Evolutionary conservation across 2,329 filamentous ascomycete genomes (phyloP), one percentile per base, ranked within the genome.

Genomic region (Escovopsis sp.): DNA sequence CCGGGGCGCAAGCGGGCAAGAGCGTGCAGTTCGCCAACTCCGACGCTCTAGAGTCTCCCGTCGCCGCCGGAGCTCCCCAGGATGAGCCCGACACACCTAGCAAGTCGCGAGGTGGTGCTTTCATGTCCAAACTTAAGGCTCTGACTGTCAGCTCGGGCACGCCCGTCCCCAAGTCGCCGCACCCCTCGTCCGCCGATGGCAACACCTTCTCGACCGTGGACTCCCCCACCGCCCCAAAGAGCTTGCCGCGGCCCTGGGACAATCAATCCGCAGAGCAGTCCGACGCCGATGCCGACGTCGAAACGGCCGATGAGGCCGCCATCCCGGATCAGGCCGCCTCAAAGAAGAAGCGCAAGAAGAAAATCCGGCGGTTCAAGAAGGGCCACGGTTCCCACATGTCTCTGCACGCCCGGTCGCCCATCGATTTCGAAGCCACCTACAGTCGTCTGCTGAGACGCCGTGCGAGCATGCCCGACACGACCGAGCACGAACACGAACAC

Each of bases 71-170:
- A 30, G 70, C 78, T 45, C 71, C 78, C 45, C 71, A 80, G 36
- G 77, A 82, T 38, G 78, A 82, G 41, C 69, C 62, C n/a, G 82
- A 84, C 33, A 63, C 65, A 8, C 59, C 67, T 12, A 66, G 64
- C 44, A 80, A 78, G 59, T 73, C 73, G 19, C 69, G 71, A 46
- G 67, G 73, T 43, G 73, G 74, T 19, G 80, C 81, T 23, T 71
- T 93, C 49, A 85, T 94, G 61, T 80, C 80, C 15, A 87, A 82
- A 58, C 61, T 94, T 48, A 86, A 83, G 56, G 80, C 84, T 4
- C 65, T 93, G 43, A 76, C 84, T 19, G 73, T 69, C 10, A 61
- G 65, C 7, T 60, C 66, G n/a, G 60, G 59, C 23, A 57, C 68
- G 11, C 71, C 73, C 42, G 60, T 61, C n/a, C 62, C 70, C 59